Conservation (phyloP, 2,329 filamentous ascomycete genomes). For the Ceratocystis harringtonii region DNA sequence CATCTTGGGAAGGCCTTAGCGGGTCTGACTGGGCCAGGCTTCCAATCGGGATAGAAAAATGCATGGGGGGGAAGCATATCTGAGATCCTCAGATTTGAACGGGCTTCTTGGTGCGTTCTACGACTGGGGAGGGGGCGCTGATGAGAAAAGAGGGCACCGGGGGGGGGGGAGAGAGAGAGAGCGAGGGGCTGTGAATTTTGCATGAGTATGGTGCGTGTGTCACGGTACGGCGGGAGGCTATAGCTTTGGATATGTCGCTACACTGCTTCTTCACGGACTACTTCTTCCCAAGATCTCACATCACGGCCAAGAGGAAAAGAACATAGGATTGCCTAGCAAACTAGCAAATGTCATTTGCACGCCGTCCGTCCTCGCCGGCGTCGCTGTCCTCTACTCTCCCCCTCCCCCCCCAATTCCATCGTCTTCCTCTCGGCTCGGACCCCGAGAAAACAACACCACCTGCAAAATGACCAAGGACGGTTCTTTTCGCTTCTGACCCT, state of each 20-base stretch:
- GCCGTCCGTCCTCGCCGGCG: not conserved
- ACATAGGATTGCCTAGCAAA: no score
- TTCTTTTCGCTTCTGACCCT: slow-evolving; percentile 6
- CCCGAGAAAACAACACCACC: slow-evolving; percentile 2
- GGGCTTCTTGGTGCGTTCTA: not conserved
- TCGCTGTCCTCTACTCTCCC: not conserved
- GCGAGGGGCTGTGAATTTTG: not conserved
- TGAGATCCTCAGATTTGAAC: not conserved
- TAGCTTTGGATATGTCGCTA: not conserved
- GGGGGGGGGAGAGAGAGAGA: not conserved
- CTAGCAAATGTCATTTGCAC: not conserved
- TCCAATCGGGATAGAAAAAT: not conserved
- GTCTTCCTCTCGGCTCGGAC: not conserved
- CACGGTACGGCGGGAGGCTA: not conserved
- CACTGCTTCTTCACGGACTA: no score
- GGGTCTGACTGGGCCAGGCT: not conserved
- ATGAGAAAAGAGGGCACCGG: not conserved
- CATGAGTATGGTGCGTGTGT: not conserved
- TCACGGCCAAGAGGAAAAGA: no score
- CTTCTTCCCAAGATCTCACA: no score
- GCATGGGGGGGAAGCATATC: not conserved
- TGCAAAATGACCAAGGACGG: slow-evolving; percentile 6
- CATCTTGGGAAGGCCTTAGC: not conserved
- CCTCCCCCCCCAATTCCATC: not conserved
- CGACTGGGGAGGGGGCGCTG: not conserved